These are phyloP conservation scores for Ustanciosporium gigantosporum DNA, from an alignment of 1,284 basidiomycete species.

Conservation along the genomic window DNA sequence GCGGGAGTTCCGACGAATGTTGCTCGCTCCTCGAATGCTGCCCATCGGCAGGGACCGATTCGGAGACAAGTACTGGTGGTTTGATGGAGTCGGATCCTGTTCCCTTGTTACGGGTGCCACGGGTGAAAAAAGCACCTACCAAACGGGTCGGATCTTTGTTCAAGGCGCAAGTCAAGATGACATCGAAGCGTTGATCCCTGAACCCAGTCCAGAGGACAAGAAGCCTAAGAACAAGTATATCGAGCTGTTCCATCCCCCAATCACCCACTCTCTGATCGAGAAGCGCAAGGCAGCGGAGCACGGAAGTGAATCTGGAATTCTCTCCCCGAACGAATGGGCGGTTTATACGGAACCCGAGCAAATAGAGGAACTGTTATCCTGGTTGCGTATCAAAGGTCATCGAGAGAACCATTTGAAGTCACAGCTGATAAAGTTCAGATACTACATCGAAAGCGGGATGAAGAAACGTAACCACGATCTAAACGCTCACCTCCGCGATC, in stretches of 20 bases:
- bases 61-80: conserved; percentile 95
- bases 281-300: conserved; percentile 56
- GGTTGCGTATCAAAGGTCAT: conserved; percentile 88
- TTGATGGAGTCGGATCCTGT: conserved; percentile 88
- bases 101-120: conserved; percentile 70
- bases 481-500: conserved; percentile 5
- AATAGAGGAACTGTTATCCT: conserved; percentile 79
- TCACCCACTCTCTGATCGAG: conserved; percentile 3
- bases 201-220: background rate
- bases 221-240: conserved; percentile 9
- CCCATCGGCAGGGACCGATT: conserved; percentile 90
- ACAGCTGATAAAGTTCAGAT: conserved; percentile 78
- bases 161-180: conserved; percentile 79
- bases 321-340: conserved; percentile 82
- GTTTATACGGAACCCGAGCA: conserved; percentile 83
- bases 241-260: conserved; percentile 56
- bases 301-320: conserved; percentile 65
- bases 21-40: conserved; percentile 79
- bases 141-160: conserved; percentile 83
- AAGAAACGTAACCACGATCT: conserved; percentile 40
- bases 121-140: conserved; percentile 67
- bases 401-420: conserved; percentile 83
- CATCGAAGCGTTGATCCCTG: conserved; percentile 7
- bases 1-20: conserved; percentile 84
- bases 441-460: conserved; percentile 80